Percentiles rank a stretch among this genome's conserved stretches.
Evolutionary conservation across 495 filamentous ascomycete genomes (phyloP).

Genomic region (Wilcoxina mikolae): DNA sequence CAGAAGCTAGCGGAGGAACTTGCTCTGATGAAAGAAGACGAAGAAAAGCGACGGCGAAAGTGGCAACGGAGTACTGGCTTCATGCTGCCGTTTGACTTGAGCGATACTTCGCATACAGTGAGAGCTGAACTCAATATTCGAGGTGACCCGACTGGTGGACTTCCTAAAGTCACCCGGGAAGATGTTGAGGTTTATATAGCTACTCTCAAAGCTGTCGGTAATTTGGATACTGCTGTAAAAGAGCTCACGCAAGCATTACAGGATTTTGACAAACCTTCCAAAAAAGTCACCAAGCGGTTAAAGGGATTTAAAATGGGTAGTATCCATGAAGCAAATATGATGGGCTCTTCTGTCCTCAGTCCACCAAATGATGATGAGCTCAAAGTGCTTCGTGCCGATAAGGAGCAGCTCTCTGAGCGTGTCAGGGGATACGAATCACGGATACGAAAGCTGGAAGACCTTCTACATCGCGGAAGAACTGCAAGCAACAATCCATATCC

Average conservation of each 20-base stretch:
- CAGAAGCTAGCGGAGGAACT: constrained; percentile 79
- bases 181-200: constrained; percentile 55
- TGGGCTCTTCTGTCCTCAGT: constrained; percentile 64
- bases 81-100: constrained; percentile 38
- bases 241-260: constrained; percentile 44
- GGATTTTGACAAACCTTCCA: constrained; percentile 57
- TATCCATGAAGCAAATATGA: constrained; percentile 67
- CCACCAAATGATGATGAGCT: constrained; percentile 68
- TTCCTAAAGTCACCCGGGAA: constrained; percentile 45
- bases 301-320: constrained; percentile 95
- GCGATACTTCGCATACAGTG: constrained; percentile 45
- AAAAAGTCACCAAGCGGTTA: constrained; percentile 57
- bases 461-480: constrained; percentile 51
- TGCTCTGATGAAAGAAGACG: constrained; percentile 77
- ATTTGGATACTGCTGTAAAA: constrained; percentile 34
- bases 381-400: constrained; percentile 56
- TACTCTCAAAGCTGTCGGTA: constrained; percentile 40
- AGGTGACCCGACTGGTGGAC: constrained; percentile 45
- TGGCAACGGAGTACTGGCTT: constrained; percentile 70
- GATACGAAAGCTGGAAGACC: constrained; percentile 78
- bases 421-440: constrained; percentile 83
- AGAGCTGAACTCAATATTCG: constrained; percentile 74
- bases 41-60: constrained; percentile 69
- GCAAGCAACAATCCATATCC: not conserved
- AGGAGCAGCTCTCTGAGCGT: constrained; percentile 58